Base-by-base conservation (phyloP, 257 asterid species). In the Forsythia suspensa region DNA sequence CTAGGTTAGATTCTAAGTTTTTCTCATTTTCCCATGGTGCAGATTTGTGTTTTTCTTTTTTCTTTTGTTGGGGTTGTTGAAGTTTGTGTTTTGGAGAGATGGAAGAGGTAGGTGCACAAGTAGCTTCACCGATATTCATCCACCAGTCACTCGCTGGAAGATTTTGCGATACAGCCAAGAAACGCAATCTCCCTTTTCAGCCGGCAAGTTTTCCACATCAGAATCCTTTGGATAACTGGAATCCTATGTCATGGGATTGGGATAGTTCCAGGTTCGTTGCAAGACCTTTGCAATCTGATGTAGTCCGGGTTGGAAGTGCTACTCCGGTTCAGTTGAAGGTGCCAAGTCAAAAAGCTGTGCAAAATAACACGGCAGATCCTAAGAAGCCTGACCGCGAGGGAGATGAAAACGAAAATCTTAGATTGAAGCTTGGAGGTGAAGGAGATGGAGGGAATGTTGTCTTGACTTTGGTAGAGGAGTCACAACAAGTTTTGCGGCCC, bases 161-260 rank as follows among this genome's bases (percentile, higher is more conserved):
- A 36, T 91, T 86, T 78, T 74, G 82, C 24, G 85, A 80, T 73
- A 59, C 88, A 6, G 83, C 91, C 29, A 92, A 80, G 70, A 94
- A 94, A 79, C 96, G 98, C 37, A 81, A 82, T 71, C 86, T 86
- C 6, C 90, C 91, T 8, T 85, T 89, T 67, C 77, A 78, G 37
- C 74, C 86, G 5, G 63, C 89, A 34, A 80, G 71, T 80, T 79
- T 82, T 76, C 80, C 39, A 8, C 84, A 71, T 10, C 91, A 83
- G 66, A 85, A 79, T 34, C 57, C 87, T 59, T 73, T 89, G 24
- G 86, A 78, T 72, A 77, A 76, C 78, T 94, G 98, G 98, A 87
- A 86, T 66, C 94, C 92, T 0, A 80, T 74, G 61, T 85, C 86
- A 8, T 94, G 98, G 98, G 85, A 86, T 21, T 94, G 98, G 98